Evolutionary conservation across 495 filamentous ascomycete genomes (phyloP).

Genomic region (Penicillium robsamsonii): DNA sequence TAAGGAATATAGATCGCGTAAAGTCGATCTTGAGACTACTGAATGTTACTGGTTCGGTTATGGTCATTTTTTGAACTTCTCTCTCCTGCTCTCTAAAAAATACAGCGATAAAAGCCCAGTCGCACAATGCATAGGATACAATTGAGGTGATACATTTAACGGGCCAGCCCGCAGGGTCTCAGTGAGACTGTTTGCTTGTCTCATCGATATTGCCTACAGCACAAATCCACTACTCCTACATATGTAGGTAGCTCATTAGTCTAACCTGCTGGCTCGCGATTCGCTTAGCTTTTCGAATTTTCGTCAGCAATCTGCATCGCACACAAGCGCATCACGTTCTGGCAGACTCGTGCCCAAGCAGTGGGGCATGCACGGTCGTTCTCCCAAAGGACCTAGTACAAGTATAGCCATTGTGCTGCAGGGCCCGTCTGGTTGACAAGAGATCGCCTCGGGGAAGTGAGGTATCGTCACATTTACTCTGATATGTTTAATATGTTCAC

Average conservation of each 20-base stretch:
- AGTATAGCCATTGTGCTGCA: constrained; percentile 9
- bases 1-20: not conserved
- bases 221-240: not conserved
- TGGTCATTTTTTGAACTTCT: not conserved
- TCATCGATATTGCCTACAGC: constrained; percentile 6
- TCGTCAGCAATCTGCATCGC: constrained; percentile 10
- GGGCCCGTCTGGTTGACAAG: constrained; percentile 1
- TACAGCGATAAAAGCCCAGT: not conserved
- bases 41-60: not conserved
- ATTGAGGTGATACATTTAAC: not conserved
- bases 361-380: constrained; percentile 14
- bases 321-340: constrained; percentile 5
- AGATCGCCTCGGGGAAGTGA: constrained; percentile 1
- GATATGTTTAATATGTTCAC: not conserved
- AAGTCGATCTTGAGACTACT: not conserved
- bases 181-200: constrained; percentile 2
- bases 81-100: not conserved
- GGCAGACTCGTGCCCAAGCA: constrained; percentile 10
- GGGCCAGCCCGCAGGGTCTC: constrained; percentile 5
- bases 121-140: constrained; percentile 3
- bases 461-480: not conserved
- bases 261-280: constrained; percentile 10
- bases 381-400: constrained; percentile 6
- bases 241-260: not conserved
- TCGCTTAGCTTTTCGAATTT: not conserved